Base-by-base conservation (phyloP, 2,329 filamentous ascomycete genomes). In the Anthostomella pinea region DNA sequence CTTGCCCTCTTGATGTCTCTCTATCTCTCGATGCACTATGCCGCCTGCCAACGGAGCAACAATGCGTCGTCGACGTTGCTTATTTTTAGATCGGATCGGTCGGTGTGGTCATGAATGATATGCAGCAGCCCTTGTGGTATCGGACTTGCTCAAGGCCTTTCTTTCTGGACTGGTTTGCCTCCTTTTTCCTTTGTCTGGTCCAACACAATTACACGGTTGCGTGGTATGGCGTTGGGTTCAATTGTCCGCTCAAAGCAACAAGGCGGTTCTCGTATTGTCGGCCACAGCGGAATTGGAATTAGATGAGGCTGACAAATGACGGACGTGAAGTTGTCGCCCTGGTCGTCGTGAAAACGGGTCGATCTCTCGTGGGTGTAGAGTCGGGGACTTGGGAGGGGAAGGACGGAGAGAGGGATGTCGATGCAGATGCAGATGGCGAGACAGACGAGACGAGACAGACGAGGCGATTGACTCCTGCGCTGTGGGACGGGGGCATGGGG, bases 151-250 rank as follows among this genome's bases (percentile, higher is more conserved):
- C 32, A 16, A 24, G 19, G 15, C 18, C 35, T 26, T 33, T 33
- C 43, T 49, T 42, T 39, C 34, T n/a, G n/a, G n/a, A n/a, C 16
- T 8, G 9, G 38, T 42, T 45, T 29, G 43, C 44, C 36, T 39
- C 39, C 13, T 31, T 6, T 21, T 19, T 25, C 33, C 43, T 49
- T 49, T 49, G 46, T 47, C 26, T 35, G 8, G 24, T 33, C 35
- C 33, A 33, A 34, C 38, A 42, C 37, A 19, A 7, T 19, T 14
- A 30, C 36, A 39, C 27, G 33, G 28, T 38, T 35, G 36, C 27
- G 35, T 28, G 34, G 35, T 15, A 34, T 21, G 21, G 34, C 23
- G 32, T 11, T 33, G n/a, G n/a, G n/a, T n/a, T n/a, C n/a, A n/a
- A n/a, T n/a, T n/a, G n/a, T n/a, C n/a, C n/a, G n/a, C n/a, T n/a